A percentile compares a stretch with the other conserved stretches of the same genome.
phyloP scores from a whole-genome alignment of 106 monocot species.

The Dendrobium officinale region DNA sequence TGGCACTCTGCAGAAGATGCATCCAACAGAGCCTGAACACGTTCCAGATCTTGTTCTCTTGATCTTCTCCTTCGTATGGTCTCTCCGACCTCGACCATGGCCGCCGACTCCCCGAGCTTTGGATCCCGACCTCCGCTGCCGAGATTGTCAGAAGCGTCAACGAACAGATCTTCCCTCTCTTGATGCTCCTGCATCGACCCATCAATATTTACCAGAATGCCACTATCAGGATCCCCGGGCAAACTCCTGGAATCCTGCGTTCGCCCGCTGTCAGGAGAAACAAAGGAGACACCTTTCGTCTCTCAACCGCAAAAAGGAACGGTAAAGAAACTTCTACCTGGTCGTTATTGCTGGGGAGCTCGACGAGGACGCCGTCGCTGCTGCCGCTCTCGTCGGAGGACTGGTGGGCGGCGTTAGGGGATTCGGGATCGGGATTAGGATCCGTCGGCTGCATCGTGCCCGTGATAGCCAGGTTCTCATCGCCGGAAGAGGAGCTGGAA shows the following conservation, averaged over 20 bases:
- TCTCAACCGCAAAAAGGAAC: not conserved
- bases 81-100: conserved; percentile 57
- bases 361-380: conserved; percentile 96
- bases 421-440: conserved; percentile 10
- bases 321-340: conserved; percentile 20
- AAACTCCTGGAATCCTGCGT: conserved; percentile 22
- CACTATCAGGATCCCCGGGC: conserved; percentile 38
- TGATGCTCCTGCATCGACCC: conserved; percentile 62
- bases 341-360: conserved; percentile 47
- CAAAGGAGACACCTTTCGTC: not conserved
- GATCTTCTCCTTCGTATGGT: conserved; percentile 16
- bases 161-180: conserved; percentile 67
- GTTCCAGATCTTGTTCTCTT: not conserved
- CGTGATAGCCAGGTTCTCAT: not conserved
- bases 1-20: conserved; percentile 41
- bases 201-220: conserved; percentile 77
- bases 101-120: conserved; percentile 56
- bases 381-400: conserved; percentile 48
- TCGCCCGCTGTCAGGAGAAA: not conserved
- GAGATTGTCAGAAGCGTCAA: conserved; percentile 75
- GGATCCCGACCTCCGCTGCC: conserved; percentile 12
- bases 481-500: conserved; percentile 4
- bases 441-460: conserved; percentile 3
- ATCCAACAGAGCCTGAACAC: conserved; percentile 13
- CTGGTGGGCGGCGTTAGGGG: conserved; percentile 20